These are phyloP conservation scores for Tuber umbilicatum DNA, from an alignment of 495 filamentous ascomycete genomes.

Conservation along the genomic window DNA sequence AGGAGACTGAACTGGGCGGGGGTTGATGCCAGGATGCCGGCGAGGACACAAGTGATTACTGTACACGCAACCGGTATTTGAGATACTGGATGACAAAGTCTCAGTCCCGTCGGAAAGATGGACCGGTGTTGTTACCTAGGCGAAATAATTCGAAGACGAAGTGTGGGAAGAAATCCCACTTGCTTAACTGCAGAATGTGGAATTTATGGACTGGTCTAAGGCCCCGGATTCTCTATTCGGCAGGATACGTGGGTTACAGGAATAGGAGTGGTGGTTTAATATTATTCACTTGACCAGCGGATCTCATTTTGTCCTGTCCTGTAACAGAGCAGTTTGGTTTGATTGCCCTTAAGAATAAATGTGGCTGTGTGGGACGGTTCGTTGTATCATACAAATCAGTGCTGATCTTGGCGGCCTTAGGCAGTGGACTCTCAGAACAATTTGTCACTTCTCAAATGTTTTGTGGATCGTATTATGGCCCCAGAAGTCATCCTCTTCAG, in stretches of 20 bases:
- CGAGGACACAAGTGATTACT: background rate
- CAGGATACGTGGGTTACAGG: background rate
- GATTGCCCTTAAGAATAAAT: background rate
- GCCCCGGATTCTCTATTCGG: background rate
- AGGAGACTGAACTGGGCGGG: background rate
- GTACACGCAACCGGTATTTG: background rate
- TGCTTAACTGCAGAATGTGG: background rate
- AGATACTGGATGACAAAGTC: background rate
- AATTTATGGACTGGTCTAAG: background rate
- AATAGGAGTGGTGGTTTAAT: background rate
- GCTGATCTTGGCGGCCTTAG: background rate
- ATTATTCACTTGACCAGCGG: background rate
- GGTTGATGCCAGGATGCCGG: background rate
- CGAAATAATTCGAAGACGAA: background rate
- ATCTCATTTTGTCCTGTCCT: background rate
- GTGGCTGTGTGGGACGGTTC: background rate
- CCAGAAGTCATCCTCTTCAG: background rate
- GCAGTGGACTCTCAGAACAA: background rate
- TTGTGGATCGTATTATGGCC: background rate
- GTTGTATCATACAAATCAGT: background rate
- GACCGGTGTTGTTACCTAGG: background rate
- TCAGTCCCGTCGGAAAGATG: background rate
- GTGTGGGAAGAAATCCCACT: background rate
- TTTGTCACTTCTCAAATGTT: background rate
- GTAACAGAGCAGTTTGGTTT: background rate